Evolutionary conservation across 176 grass and related monocot species (phyloP), one percentile per base, ranked within the genome.

Genomic region (Aegilops speltoides): DNA sequence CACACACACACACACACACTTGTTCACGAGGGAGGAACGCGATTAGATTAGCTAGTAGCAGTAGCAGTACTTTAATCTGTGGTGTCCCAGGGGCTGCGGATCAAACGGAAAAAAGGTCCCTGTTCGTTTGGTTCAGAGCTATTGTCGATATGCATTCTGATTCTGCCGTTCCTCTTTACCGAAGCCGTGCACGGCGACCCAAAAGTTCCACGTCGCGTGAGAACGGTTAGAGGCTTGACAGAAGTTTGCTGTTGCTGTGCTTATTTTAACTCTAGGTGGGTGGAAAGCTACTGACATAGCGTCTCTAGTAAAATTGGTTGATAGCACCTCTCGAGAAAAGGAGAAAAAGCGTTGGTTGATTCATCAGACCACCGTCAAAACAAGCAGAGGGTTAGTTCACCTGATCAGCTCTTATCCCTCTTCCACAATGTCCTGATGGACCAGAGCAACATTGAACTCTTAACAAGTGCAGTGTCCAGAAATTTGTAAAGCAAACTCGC

Each of bases 131-230:
- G 43, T 52, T 68, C 6, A 16, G 45, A 68, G 64, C 63, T 34
- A 5, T 80, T 63, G 9, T 80, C 75, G 12, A 74, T 81, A 48
- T 77, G 17, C 8, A 80, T 46, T 34, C 57, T 75, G 43, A 87
- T 73, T 31, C 64, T 67, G 70, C 3, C n/a, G 25, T 67, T 84
- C 74, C 45, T 66, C 28, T 83, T 82, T 79, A 74, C 57, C 68
- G n/a, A 80, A 80, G 20, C 25, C 24, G 8, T 67, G 67, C 90
- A 86, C 76, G 76, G 68, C 38, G 31, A 78, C 77, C 89, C 40
- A 91, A 88, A 88, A 78, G 70, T 88, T 88, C 89, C 65, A 24
- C 14, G 25, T 69, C 70, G 28, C 76, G 37, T 85, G 63, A 77
- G 70, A 41, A 37, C 52, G 9, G 29, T 71, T 85, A 79, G 69